Percentiles rank a stretch among this genome's conserved stretches.
Conservation (phyloP, 2,329 filamentous ascomycete genomes). For the Botrytis paeoniae region DNA sequence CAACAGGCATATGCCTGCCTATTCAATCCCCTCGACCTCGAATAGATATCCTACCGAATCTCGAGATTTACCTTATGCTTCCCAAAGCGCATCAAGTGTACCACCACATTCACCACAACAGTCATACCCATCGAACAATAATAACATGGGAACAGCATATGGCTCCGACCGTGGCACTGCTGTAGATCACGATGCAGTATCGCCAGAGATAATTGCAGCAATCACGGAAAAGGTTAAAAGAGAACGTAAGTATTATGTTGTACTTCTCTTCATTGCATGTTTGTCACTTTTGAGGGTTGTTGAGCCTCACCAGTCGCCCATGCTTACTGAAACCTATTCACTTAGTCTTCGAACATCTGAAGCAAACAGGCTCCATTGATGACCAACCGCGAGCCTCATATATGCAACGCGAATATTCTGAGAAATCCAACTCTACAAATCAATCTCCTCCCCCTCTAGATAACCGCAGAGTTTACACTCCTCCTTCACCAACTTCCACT, state of each 20-base stretch:
- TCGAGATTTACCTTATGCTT: slow-evolving; percentile 27
- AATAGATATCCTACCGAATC: slow-evolving; percentile 29
- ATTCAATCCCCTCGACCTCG: slow-evolving; percentile 21
- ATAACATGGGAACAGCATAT: slow-evolving; percentile 30
- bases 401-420: slow-evolving; percentile 42
- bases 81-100: slow-evolving; percentile 23
- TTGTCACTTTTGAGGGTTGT: slow-evolving; percentile 23
- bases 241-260: slow-evolving; percentile 45
- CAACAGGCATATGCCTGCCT: slow-evolving; percentile 24
- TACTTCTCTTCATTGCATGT: slow-evolving; percentile 29
- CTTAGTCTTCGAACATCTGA: slow-evolving; percentile 38
- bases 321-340: slow-evolving; percentile 19
- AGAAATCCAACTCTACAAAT: slow-evolving; percentile 38
- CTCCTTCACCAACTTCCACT: slow-evolving; percentile 48
- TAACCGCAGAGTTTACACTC: slow-evolving; percentile 48
- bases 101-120: slow-evolving; percentile 25
- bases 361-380: slow-evolving; percentile 36
- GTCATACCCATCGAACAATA: slow-evolving; percentile 21
- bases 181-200: slow-evolving; percentile 43
- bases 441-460: slow-evolving; percentile 45
- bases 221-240: slow-evolving; percentile 58
- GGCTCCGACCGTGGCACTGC: slow-evolving; percentile 24
- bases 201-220: slow-evolving; percentile 58
- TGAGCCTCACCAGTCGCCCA: slow-evolving; percentile 20
- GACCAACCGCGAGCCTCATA: slow-evolving; percentile 33